Evolutionary conservation across 1,284 basidiomycete species (phyloP), one percentile per base, ranked within the genome.

Genomic region (Pholiota adiposa): DNA sequence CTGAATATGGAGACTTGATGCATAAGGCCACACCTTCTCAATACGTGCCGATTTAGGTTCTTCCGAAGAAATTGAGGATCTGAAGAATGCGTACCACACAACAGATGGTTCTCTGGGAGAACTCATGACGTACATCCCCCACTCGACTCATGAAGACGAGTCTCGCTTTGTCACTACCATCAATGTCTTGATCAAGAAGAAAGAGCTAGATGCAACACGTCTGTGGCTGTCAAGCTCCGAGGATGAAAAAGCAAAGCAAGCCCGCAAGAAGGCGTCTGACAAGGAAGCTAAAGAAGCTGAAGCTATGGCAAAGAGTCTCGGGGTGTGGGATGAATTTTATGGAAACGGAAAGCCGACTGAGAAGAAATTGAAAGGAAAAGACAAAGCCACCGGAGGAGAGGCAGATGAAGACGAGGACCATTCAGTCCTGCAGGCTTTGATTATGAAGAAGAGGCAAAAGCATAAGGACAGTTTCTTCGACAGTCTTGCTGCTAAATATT

Each of bases 301-400:
- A 72, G 80, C 85, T 48, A 76, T 90, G 21, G 95, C 96, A 0
- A 93, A 88, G 68, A 93, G 96, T 67, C 77, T 98, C 16, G 96
- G 94, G 11, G 92, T 97, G 7, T 96, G 94, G 90, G 95, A 97
- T 60, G 94, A 97, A 72, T 96, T 98, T 69, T 97, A 93, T 70
- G 95, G 94, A 1, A 86, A 78, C 61, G 94, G 91, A 4, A 90
- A 90, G 75, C 78, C 84, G 18, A 87, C 88, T 14, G 77, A 84
- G 60, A 86, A 85, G 44, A 87, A 86, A 59, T 82, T 77, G 1
- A 90, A 88, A 57, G 77, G 77, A 12, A 87, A 86, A 59, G 82
- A 77, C 2, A 88, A 87, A 63, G 81, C 73, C 5, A 84, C 83
- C 62, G 79, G 73, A 8, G 74, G 73, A 8, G 79, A 75, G 18